Base-by-base conservation (phyloP, 192 early-diverging fungal genomes). In the Podila clonocystis region DNA sequence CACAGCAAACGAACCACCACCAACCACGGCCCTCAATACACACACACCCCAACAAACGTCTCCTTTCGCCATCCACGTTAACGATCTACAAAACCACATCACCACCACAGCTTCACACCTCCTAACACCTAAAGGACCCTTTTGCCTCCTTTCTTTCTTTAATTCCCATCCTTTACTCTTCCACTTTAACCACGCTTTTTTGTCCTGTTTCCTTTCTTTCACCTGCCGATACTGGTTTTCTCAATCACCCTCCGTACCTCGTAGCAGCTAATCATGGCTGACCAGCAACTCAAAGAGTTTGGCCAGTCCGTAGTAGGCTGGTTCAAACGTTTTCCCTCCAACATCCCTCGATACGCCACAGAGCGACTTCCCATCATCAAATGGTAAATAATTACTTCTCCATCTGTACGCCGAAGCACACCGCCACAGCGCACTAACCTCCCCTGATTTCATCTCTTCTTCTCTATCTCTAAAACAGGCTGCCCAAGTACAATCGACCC, bases 341-440 rank as follows among this genome's bases (percentile, higher is more conserved):
- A 80, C 36, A 38, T 31, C 2, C 77, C 77, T 24, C 70, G 70
- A 60, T 80, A 80, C n/a, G 31, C 63, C 8, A 17, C 34, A 5
- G 77, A 80, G 38, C 61, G 65, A 2, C 38, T 80, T 19, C 77
- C 77, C 5, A 80, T 80, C 57, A 65, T 80, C 65, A 80, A 80
- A 73, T 80, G 77, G 77, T 80, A 73, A 72, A 36, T 0, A 36
- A 11, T 36, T 9, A 36, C 34, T 36, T 9, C 3, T 24, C 63
- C 12, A 26, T n/a, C 15, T 2, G 20, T 24, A 24, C 55, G 12
- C 26, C 26, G 20, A 57, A n/a, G 15, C n/a, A 57, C 22, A 26
- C 11, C 9, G 31, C 5, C 5, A 9, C 19, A 15, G n/a, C 24
- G 5, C 30, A 22, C 24, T 34, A 17, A n/a, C 7, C 38, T 33